phyloP scores from a whole-genome alignment of 2,329 filamentous ascomycete species.

The Fusarium pilosicola region DNA sequence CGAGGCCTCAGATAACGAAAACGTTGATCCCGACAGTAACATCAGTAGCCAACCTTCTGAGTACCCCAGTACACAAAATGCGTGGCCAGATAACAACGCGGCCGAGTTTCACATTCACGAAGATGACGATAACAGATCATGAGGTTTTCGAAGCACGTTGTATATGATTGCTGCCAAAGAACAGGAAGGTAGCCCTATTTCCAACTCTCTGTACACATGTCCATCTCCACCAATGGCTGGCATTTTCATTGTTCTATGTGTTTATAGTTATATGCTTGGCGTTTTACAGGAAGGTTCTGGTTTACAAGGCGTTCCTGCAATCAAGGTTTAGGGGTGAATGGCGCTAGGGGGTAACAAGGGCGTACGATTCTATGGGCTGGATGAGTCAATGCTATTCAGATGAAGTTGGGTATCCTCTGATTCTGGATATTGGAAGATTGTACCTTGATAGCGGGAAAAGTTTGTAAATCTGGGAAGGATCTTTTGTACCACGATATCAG shows the following conservation, averaged over 20 bases:
- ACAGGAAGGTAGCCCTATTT: slow-evolving; percentile 2
- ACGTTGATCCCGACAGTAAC: slow-evolving; percentile 56
- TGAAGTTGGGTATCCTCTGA: neutral
- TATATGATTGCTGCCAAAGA: slow-evolving; percentile 16
- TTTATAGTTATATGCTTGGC: slow-evolving; percentile 18
- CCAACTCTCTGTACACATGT: slow-evolving; percentile 3
- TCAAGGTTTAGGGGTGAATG: slow-evolving; percentile 1
- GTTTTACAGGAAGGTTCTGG: slow-evolving; percentile 12
- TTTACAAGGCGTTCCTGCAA: slow-evolving; percentile 30
- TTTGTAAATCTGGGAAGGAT: slow-evolving; percentile 11
- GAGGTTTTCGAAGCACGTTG: slow-evolving; percentile 8
- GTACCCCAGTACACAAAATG: slow-evolving; percentile 63
- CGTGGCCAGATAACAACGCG: slow-evolving; percentile 49
- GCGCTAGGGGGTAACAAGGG: neutral
- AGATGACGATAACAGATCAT: slow-evolving; percentile 45
- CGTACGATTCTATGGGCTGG: slow-evolving; percentile 2
- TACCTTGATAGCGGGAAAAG: slow-evolving; percentile 22
- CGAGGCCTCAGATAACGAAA: slow-evolving; percentile 60
- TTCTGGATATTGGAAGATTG: neutral
- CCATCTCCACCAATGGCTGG: neutral
- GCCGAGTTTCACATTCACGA: slow-evolving; percentile 55
- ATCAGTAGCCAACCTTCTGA: slow-evolving; percentile 65
- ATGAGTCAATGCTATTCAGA: neutral
- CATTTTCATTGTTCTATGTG: slow-evolving; percentile 7
- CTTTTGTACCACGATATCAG: slow-evolving; percentile 31